These are phyloP conservation scores for Diaporthe humulicola DNA, from an alignment of 2,329 filamentous ascomycete species.

Conservation along the genomic window DNA sequence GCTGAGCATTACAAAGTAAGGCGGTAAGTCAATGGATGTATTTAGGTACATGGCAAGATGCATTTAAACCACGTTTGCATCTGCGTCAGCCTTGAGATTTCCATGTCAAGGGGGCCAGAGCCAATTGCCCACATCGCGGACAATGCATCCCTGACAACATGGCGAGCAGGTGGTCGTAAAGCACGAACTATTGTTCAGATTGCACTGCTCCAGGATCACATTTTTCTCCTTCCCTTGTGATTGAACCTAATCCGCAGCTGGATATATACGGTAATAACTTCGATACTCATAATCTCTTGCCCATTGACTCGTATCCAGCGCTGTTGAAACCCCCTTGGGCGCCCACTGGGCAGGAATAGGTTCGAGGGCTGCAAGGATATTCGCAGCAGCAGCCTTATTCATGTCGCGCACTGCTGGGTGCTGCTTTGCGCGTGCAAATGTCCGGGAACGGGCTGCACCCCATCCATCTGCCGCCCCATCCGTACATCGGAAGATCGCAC, in stretches of 20 bases:
- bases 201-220: not conserved
- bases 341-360: not conserved
- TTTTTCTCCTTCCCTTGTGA: not conserved
- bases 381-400: constrained; percentile 16
- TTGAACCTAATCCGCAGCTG: not conserved
- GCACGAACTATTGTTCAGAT: not conserved
- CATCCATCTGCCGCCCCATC: constrained; percentile 13
- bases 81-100: not conserved
- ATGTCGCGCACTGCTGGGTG: not conserved
- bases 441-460: constrained; percentile 16
- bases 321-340: not conserved
- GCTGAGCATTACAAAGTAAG: not conserved
- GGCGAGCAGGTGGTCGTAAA: not conserved
- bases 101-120: not conserved
- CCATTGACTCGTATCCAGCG: constrained; percentile 8
- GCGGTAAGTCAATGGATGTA: not conserved
- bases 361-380: constrained; percentile 18
- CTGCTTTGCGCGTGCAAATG: not conserved
- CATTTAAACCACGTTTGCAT: not conserved
- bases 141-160: not conserved
- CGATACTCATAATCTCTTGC: not conserved
- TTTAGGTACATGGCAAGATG: not conserved
- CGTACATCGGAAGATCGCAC: constrained; percentile 15
- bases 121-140: not conserved
- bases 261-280: not conserved